Evolutionary conservation across 2,329 filamentous ascomycete species (phyloP).

Genomic region (Neopestalotiopsis rosae): DNA sequence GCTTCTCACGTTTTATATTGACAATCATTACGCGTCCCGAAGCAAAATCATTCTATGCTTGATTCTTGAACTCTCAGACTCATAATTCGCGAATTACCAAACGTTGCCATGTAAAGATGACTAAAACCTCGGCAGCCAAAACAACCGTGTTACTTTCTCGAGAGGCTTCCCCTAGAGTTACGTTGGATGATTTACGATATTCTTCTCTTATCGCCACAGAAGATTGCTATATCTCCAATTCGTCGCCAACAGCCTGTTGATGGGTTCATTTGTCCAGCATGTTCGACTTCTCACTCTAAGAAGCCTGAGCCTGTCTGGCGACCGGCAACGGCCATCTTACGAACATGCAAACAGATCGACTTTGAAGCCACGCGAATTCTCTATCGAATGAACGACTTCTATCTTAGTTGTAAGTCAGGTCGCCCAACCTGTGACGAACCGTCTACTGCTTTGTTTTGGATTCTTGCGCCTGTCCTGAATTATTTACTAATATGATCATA

Average conservation of each 20-base stretch:
- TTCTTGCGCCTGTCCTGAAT: not conserved
- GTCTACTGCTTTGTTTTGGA: too few species aligned
- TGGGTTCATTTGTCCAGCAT: constrained; percentile 9
- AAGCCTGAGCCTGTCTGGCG: constrained; percentile 15
- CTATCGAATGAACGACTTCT: constrained; percentile 36
- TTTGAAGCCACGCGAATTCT: constrained; percentile 35
- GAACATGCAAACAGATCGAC: constrained; percentile 36
- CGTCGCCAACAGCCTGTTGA: constrained; percentile 19
- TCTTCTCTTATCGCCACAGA: constrained; percentile 25
- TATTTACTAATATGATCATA: not conserved
- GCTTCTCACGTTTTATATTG: too few species aligned
- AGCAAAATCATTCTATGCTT: not conserved
- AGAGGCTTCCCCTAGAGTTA: constrained; percentile 32
- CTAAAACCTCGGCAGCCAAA: not conserved
- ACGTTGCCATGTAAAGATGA: not conserved
- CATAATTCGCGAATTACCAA: not conserved
- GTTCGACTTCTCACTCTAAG: not conserved
- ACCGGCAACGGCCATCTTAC: constrained; percentile 34
- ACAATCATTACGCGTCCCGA: too few species aligned
- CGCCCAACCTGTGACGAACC: not conserved
- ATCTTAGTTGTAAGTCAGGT: constrained; percentile 28
- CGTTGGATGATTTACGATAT: constrained; percentile 34
- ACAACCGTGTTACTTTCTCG: constrained; percentile 27
- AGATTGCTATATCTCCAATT: constrained; percentile 22
- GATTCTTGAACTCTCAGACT: not conserved